A percentile compares a stretch with the other conserved stretches of the same genome.
These are phyloP conservation scores for Coemansia sp. DNA, from an alignment of 192 early-diverging fungal genomes.

Conservation along the genomic window DNA sequence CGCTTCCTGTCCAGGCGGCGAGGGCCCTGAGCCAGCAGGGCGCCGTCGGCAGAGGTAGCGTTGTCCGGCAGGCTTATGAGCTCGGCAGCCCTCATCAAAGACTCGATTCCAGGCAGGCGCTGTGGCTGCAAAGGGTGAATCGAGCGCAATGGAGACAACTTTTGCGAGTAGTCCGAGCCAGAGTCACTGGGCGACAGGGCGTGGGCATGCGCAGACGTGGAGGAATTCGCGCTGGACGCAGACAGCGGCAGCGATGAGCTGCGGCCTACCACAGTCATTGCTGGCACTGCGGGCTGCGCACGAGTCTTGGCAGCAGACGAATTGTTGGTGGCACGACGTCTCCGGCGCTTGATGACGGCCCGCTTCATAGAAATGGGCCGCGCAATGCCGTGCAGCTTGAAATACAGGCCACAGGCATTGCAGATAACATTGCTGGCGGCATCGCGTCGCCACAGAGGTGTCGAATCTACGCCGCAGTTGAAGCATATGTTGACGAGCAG, in stretches of 20 bases:
- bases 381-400: slow-evolving; percentile 74
- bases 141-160: too few species aligned
- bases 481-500: slow-evolving; percentile 46
- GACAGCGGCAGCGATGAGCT: slow-evolving; percentile 41
- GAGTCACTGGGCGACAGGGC: not conserved
- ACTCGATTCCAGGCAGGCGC: slow-evolving; percentile 22
- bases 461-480: slow-evolving; percentile 72
- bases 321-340: slow-evolving; percentile 52
- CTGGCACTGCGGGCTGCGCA: too few species aligned
- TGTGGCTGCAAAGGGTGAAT: not conserved
- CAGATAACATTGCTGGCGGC: slow-evolving; percentile 72
- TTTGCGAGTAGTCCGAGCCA: slow-evolving; percentile 6
- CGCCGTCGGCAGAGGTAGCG: not conserved
- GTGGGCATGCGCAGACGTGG: slow-evolving; percentile 11
- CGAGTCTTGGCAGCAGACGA: slow-evolving; percentile 1
- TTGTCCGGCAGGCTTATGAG: slow-evolving; percentile 19
- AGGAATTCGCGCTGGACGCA: slow-evolving; percentile 2
- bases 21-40: slow-evolving; percentile 5
- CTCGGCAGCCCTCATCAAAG: slow-evolving; percentile 37
- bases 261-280: slow-evolving; percentile 12
- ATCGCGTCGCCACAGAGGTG: slow-evolving; percentile 79
- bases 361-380: slow-evolving; percentile 78
- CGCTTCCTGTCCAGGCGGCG: slow-evolving; percentile 15
- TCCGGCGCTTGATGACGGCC: slow-evolving; percentile 70
- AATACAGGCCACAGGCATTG: slow-evolving; percentile 94